Evolutionary conservation across 306 rosid species (phyloP).

Genomic region (Hippophae tibetana): DNA sequence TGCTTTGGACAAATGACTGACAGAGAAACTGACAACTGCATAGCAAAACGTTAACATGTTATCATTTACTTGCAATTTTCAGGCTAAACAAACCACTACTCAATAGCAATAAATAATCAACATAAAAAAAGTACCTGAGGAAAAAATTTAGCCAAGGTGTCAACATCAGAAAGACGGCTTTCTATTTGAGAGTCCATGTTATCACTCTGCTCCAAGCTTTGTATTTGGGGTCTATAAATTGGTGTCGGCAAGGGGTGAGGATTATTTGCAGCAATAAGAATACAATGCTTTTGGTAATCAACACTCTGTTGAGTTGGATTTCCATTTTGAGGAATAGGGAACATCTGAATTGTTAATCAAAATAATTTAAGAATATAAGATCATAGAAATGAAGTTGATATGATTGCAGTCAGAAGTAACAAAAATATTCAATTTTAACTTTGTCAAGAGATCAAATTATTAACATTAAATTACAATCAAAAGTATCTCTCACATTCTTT

Average conservation of each 20-base stretch:
- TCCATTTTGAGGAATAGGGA: slow-evolving; percentile 61
- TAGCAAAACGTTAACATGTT: slow-evolving; percentile 15
- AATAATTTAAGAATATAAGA: not conserved
- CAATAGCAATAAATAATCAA: slow-evolving; percentile 4
- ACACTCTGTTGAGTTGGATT: slow-evolving; percentile 60
- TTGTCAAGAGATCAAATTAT: not conserved
- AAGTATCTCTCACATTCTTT: not conserved
- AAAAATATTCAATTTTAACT: not conserved
- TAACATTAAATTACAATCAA: too few species aligned
- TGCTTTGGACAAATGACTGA: slow-evolving; percentile 90
- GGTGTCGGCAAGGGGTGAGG: slow-evolving; percentile 92
- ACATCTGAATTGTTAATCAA: slow-evolving; percentile 47
- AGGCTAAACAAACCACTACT: slow-evolving; percentile 5
- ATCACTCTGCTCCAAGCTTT: slow-evolving; percentile 68
- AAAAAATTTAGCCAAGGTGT: slow-evolving; percentile 85
- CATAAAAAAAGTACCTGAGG: slow-evolving; percentile 42
- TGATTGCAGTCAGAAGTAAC: not conserved
- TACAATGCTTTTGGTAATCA: slow-evolving; percentile 78
- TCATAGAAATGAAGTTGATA: not conserved
- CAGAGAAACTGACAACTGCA: slow-evolving; percentile 81
- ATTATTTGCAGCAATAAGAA: slow-evolving; percentile 85
- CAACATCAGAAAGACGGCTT: slow-evolving; percentile 67
- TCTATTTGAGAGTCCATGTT: slow-evolving; percentile 55
- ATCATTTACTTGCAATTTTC: slow-evolving; percentile 2
- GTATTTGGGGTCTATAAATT: slow-evolving; percentile 66